Percentiles rank a stretch among this genome's conserved stretches.
Evolutionary conservation across 208 protist species (phyloP).

Genomic region (Acanthamoeba lugdunensis): DNA sequence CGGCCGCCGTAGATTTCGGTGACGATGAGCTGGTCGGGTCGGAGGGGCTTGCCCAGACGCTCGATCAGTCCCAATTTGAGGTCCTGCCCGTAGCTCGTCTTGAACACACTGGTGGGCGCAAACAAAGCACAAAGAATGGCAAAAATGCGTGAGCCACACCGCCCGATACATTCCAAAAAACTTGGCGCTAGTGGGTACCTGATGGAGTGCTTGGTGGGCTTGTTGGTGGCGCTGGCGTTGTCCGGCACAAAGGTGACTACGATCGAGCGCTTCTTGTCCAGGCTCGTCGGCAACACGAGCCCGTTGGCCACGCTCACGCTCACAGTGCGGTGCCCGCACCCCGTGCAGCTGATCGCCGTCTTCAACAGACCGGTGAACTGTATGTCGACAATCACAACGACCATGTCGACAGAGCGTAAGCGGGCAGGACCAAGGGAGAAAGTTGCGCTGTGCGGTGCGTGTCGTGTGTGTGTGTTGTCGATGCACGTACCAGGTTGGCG

Average conservation of each 20-base stretch:
- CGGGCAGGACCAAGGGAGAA: too few species aligned
- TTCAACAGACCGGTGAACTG: constrained; percentile 32
- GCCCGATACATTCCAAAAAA: too few species aligned
- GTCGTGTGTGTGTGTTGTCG: too few species aligned
- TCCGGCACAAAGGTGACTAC: constrained; percentile 33
- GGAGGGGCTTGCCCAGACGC: constrained; percentile 21
- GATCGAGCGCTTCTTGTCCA: constrained; percentile 40
- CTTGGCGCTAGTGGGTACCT: too few species aligned
- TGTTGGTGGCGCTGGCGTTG: not conserved
- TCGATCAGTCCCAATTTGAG: constrained; percentile 25
- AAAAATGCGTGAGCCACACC: too few species aligned
- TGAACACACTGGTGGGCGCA: not conserved
- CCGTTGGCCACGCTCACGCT: constrained; percentile 48
- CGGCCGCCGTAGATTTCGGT: constrained; percentile 16
- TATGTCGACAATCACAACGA: too few species aligned
- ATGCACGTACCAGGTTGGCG: not conserved
- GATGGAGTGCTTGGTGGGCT: constrained; percentile 12
- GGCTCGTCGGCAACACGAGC: constrained; percentile 5
- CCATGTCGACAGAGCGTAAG: too few species aligned
- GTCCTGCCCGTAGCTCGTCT: constrained; percentile 45
- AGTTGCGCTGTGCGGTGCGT: too few species aligned
- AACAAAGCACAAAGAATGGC: too few species aligned
- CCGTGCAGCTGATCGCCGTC: constrained; percentile 44
- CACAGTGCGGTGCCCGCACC: constrained; percentile 1
- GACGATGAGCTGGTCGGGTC: constrained; percentile 33